Conservation (phyloP, 352 stramenopile genomes). For the Pythium myriotylum region DNA sequence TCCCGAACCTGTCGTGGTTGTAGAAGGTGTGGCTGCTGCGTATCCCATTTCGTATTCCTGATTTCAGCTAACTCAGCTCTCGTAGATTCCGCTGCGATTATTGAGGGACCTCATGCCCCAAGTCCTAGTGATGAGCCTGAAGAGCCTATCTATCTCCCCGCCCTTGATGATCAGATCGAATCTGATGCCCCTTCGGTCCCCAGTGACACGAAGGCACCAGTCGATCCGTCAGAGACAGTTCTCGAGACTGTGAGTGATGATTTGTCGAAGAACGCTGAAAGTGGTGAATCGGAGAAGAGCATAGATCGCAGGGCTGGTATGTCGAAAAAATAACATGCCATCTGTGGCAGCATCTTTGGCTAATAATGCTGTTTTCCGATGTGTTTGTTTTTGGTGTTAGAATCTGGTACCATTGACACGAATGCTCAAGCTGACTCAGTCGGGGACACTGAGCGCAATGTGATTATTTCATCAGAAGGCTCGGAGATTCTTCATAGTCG, state of each 20-base stretch:
- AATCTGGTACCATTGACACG: not conserved
- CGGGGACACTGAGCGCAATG: no score
- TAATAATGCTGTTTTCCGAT: not conserved
- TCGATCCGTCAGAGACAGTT: no score
- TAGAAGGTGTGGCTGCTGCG: not conserved
- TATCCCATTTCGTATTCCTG: not conserved
- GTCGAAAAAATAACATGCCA: not conserved
- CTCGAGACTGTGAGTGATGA: not conserved
- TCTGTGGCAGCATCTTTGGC: not conserved
- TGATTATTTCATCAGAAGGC: no score
- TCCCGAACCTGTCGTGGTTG: not conserved
- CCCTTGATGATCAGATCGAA: not conserved
- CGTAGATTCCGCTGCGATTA: not conserved
- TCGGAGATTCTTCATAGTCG: no score
- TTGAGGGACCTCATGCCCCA: conserved; percentile 17
- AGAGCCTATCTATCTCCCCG: not conserved
- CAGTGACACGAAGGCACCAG: not conserved
- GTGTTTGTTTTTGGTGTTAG: not conserved
- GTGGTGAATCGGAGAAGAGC: not conserved
- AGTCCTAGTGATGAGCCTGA: not conserved
- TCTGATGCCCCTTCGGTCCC: not conserved
- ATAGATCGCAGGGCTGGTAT: conserved; percentile 1
- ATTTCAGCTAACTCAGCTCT: not conserved
- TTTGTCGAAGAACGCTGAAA: not conserved
- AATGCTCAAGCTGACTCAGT: no score